These are phyloP conservation scores for Sanghuangporus sanghuang DNA, from an alignment of 1,284 basidiomycete species.

Conservation along the genomic window DNA sequence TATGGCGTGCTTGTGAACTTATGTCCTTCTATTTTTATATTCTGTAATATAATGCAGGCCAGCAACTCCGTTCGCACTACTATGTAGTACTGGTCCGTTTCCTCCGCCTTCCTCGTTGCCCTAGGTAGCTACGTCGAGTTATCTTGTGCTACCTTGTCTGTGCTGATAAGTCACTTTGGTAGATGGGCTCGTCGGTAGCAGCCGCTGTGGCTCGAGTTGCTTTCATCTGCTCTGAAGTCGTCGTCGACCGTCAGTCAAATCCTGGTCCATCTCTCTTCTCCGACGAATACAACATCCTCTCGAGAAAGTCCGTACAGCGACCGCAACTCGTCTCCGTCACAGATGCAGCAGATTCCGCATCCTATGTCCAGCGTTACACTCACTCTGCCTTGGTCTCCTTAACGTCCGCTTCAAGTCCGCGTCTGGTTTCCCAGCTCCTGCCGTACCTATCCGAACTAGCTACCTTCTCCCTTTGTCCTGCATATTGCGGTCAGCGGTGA, in stretches of 20 bases:
- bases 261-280: slow-evolving; percentile 34
- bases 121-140: background rate
- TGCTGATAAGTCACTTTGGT: background rate
- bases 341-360: slow-evolving; percentile 53
- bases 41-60: background rate
- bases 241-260: slow-evolving; percentile 52
- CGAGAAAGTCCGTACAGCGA: slow-evolving; percentile 19
- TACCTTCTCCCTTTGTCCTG: slow-evolving; percentile 46
- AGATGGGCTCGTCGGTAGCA: slow-evolving; percentile 20
- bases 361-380: slow-evolving; percentile 41
- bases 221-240: slow-evolving; percentile 58
- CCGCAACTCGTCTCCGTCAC: slow-evolving; percentile 42
- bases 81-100: background rate
- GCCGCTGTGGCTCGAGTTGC: slow-evolving; percentile 60
- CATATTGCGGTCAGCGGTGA: slow-evolving; percentile 51
- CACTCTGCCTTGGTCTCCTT: slow-evolving; percentile 45
- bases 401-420: slow-evolving; percentile 39
- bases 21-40: background rate
- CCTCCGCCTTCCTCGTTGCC: background rate
- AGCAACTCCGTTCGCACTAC: background rate
- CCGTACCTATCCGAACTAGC: slow-evolving; percentile 56
- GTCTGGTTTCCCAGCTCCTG: slow-evolving; percentile 47
- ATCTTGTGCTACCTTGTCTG: too few relatives aligned
- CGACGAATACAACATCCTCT: slow-evolving; percentile 30
- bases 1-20: background rate